Conservation (phyloP, 495 filamentous ascomycete species). For the Hyaloscypha bicolor region DNA sequence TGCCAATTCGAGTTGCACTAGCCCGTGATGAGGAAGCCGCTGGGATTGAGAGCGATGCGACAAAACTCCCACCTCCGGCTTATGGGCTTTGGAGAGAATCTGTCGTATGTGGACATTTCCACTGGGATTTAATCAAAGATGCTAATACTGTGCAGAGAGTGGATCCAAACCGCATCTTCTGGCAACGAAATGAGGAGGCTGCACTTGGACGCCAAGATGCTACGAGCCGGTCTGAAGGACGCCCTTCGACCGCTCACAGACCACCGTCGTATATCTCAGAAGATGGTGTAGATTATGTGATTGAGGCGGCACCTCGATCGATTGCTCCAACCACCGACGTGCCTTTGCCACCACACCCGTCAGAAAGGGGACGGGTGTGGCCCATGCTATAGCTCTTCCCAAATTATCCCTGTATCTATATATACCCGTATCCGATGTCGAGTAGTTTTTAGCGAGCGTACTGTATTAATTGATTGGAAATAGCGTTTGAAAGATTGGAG, state of each 20-base stretch:
- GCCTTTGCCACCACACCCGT: slow-evolving; percentile 49
- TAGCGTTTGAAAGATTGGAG: slow-evolving; percentile 14
- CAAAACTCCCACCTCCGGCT: slow-evolving; percentile 74
- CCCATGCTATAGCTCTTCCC: not conserved
- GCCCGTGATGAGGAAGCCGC: slow-evolving; percentile 64
- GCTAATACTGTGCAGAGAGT: slow-evolving; percentile 55
- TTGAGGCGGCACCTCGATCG: slow-evolving; percentile 60
- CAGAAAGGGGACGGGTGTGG: slow-evolving; percentile 37
- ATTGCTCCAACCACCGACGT: slow-evolving; percentile 46
- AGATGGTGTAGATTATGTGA: slow-evolving; percentile 68
- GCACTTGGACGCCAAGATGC: slow-evolving; percentile 29
- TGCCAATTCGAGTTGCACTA: slow-evolving; percentile 64
- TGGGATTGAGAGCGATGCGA: slow-evolving; percentile 51
- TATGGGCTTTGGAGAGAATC: slow-evolving; percentile 84
- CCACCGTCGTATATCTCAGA: slow-evolving; percentile 75
- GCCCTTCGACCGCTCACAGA: slow-evolving; percentile 40
- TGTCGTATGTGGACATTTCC: slow-evolving; percentile 62
- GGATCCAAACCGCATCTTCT: slow-evolving; percentile 79
- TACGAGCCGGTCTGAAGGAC: slow-evolving; percentile 21
- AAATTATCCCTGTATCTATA: not conserved
- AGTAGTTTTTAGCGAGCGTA: slow-evolving; percentile 17
- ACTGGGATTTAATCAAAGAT: not conserved
- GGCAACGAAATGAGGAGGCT: slow-evolving; percentile 58
- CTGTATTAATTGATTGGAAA: not conserved
- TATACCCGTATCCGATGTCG: slow-evolving; percentile 8